phyloP scores from a whole-genome alignment of 83 land plant genomes.

The Diphasiastrum complanatum region DNA sequence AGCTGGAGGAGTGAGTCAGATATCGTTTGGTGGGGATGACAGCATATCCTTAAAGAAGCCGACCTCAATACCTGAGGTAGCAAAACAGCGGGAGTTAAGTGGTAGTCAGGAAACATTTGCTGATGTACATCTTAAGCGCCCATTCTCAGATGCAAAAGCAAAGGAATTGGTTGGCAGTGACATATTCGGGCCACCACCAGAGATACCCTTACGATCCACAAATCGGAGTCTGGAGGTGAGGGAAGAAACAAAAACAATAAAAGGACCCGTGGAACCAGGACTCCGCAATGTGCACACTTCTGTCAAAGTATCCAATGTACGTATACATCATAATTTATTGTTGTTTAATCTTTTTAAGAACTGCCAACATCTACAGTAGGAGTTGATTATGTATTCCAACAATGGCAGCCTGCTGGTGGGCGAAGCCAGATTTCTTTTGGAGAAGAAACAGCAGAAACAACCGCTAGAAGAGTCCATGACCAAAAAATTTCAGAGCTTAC shows the following conservation, averaged over 20 bases:
- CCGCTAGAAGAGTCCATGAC: constrained; percentile 51
- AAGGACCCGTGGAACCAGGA: constrained; percentile 44
- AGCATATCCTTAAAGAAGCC: constrained; percentile 68
- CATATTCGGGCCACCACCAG: constrained; percentile 49
- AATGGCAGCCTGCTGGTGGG: constrained; percentile 70
- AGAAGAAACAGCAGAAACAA: constrained; percentile 45
- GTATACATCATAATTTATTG: constrained; percentile 6
- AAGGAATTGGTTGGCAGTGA: constrained; percentile 42
- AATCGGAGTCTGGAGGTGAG: constrained; percentile 32
- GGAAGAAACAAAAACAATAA: constrained; percentile 43
- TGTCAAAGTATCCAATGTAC: constrained; percentile 85
- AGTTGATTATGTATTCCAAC: background rate
- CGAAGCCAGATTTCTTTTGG: constrained; percentile 51
- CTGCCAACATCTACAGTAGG: background rate
- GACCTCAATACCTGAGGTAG: constrained; percentile 67
- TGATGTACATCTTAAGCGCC: constrained; percentile 30
- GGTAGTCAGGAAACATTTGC: constrained; percentile 34
- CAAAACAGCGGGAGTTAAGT: constrained; percentile 79
- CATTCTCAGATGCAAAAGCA: constrained; percentile 34
- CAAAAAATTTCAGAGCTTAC: constrained; percentile 74
- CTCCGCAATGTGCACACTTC: constrained; percentile 60
- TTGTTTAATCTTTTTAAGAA: constrained; percentile 3
- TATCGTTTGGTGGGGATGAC: constrained; percentile 60
- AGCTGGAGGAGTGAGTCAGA: constrained; percentile 60
- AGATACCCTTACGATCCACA: constrained; percentile 28